Percentiles rank a stretch among this genome's conserved stretches.
Evolutionary conservation across 2,329 filamentous ascomycete genomes (phyloP).

Genomic region (Aspergillus udagawae): DNA sequence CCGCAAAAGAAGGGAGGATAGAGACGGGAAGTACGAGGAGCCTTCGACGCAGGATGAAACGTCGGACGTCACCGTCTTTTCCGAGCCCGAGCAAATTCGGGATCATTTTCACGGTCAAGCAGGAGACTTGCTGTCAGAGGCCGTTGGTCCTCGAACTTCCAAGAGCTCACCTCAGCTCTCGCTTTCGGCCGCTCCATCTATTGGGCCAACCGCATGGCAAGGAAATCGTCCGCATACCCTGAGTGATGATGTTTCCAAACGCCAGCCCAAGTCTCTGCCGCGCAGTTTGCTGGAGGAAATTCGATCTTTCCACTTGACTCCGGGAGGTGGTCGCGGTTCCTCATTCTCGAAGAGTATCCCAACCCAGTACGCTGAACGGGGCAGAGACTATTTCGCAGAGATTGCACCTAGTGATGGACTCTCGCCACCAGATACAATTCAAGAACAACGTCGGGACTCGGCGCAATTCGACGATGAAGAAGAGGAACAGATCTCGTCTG

Average conservation of each 20-base stretch:
- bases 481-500: conserved; percentile 62
- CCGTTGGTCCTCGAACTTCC: conserved; percentile 16
- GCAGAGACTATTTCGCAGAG: conserved; percentile 25
- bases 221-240: conserved; percentile 8
- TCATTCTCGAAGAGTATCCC: conserved; percentile 43
- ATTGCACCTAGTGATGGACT: conserved; percentile 16
- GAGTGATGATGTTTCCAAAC: conserved; percentile 22
- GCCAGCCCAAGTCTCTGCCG: conserved; percentile 39
- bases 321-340: conserved; percentile 42
- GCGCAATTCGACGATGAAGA: conserved; percentile 50
- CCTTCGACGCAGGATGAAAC: conserved; percentile 13
- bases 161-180: conserved; percentile 28
- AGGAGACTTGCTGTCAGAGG: conserved; percentile 7
- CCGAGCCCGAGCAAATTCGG: conserved; percentile 10
- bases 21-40: conserved; percentile 34
- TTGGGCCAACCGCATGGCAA: conserved; percentile 12
- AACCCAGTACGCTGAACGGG: conserved; percentile 32
- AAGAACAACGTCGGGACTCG: conserved; percentile 18
- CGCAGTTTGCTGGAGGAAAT: conserved; percentile 54
- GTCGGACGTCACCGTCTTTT: conserved; percentile 7
- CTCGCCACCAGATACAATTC: conserved; percentile 19
- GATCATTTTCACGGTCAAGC: conserved; percentile 12
- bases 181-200: conserved; percentile 19
- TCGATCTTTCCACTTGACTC: conserved; percentile 51
- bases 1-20: conserved; percentile 47